Evolutionary conservation across 2,329 filamentous ascomycete genomes (phyloP), one percentile per base, ranked within the genome.

Genomic region (Fusarium haematococcum): DNA sequence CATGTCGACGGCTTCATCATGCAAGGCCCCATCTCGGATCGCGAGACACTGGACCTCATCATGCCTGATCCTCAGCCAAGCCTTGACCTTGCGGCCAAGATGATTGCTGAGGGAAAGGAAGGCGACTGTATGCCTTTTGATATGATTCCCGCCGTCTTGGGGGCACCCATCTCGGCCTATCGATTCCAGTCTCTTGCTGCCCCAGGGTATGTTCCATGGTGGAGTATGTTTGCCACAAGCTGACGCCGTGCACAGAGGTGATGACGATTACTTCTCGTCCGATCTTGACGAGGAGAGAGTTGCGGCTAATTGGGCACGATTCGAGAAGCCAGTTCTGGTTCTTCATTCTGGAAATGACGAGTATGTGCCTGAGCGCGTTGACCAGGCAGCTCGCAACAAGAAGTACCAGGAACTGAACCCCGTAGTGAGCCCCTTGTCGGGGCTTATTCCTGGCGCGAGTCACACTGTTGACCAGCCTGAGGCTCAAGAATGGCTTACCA

Each of bases 201-300:
- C 27, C 83, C 83, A 59, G 88, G 88, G 89, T 90, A 80, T 73
- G 88, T 82, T 27, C 13, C 23, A 14, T 2, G 6, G 7, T 45
- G 25, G 4, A 6, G 11, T 20, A 32, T 54, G 50, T 7, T 32
- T 35, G 13, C 56, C 65, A n/a, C n/a, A 48, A 50, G 27, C 67
- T 75, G 45, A 76, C 20, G 16, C 6, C 6, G 20, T 54, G 9
- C 7, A 45, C 59, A 90, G 91, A 6, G 93, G 92, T 11, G 92
- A 94, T 68, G 95, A 98, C 80, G 95, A 98, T 80, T 94, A 93
- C 79, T 98, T 97, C 84, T 95, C 93, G n/a, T 91, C 91, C 4
- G 93, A 97, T 79, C 84, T 97, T n/a, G 81, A 85, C 0, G 84
- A 87, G 35, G 85, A 89, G 35, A 85, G 86, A 20, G 84, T 95